Percentiles rank a stretch among this genome's conserved stretches.
Conservation (phyloP, 257 asterid genomes). For the Scutellaria galericulata region DNA sequence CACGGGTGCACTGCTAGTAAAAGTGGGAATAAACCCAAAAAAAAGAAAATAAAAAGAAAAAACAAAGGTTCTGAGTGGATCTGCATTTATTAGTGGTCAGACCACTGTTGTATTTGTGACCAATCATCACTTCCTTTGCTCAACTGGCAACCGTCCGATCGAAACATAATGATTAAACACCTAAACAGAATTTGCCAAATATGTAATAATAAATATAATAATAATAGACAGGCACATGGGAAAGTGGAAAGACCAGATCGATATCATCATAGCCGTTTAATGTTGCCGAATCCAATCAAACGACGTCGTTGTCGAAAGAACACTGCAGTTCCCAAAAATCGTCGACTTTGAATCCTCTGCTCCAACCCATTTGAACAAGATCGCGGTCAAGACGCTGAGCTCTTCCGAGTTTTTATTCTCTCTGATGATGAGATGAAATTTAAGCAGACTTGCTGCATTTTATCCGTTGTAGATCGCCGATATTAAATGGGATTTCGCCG, state of each 20-base stretch:
- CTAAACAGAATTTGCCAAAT: conserved; percentile 1
- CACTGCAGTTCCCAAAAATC: conserved; percentile 6
- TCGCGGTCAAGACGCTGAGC: background rate
- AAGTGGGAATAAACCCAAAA: too few relatives aligned
- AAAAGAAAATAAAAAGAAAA: too few relatives aligned
- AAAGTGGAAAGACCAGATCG: conserved; percentile 35
- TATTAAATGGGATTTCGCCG: conserved; percentile 64
- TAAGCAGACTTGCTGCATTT: conserved; percentile 30
- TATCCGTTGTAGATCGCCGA: conserved; percentile 35
- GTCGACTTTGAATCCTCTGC: conserved; percentile 30
- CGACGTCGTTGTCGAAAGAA: conserved; percentile 34
- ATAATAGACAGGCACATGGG: conserved; percentile 27
- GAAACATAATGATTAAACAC: background rate
- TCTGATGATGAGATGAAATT: conserved; percentile 40
- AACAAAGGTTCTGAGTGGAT: background rate
- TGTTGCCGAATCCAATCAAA: background rate
- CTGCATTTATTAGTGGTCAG: background rate
- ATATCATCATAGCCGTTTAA: conserved; percentile 34
- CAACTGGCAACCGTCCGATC: conserved; percentile 32
- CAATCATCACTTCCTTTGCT: conserved; percentile 18
- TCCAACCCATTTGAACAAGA: conserved; percentile 21
- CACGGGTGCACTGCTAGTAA: too few relatives aligned
- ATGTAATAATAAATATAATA: background rate
- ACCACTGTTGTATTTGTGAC: conserved; percentile 16
- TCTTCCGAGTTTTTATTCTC: background rate